Percentiles rank a stretch among this genome's conserved stretches.
phyloP scores from a whole-genome alignment of 176 grass and related monocot species.

The Rhynchospora breviuscula region DNA sequence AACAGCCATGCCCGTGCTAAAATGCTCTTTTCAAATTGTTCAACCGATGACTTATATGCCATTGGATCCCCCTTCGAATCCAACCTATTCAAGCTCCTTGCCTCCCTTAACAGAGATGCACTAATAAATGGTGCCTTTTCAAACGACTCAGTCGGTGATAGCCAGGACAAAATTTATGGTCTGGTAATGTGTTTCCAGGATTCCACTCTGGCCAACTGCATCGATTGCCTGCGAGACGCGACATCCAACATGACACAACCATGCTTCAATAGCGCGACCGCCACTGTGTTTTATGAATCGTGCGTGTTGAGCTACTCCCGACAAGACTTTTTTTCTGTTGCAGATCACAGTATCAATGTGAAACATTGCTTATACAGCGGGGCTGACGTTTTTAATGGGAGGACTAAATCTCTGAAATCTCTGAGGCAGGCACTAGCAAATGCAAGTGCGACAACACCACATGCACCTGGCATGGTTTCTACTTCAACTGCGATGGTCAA shows the following conservation, averaged over 20 bases:
- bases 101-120: neutral
- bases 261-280: neutral
- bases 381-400: too few relatives aligned
- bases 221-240: neutral
- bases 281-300: neutral
- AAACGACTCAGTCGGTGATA: neutral
- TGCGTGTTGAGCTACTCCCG: conserved; percentile 24
- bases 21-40: neutral
- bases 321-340: neutral
- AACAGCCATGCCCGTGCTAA: neutral
- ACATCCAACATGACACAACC: neutral
- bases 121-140: neutral
- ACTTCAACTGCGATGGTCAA: neutral
- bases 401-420: too few relatives aligned
- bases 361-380: too few relatives aligned
- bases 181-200: conserved; percentile 3
- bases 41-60: neutral
- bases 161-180: conserved; percentile 2
- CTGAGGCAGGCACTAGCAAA: neutral
- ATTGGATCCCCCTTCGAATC: neutral
- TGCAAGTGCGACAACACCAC: neutral
- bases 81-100: conserved; percentile 17
- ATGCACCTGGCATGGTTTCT: neutral
- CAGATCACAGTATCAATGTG: too few relatives aligned
- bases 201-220: neutral